Evolutionary conservation across 73 alveolate genomes (phyloP), one percentile per base, ranked within the genome.

Genomic region (Paraurostyla sp.): DNA sequence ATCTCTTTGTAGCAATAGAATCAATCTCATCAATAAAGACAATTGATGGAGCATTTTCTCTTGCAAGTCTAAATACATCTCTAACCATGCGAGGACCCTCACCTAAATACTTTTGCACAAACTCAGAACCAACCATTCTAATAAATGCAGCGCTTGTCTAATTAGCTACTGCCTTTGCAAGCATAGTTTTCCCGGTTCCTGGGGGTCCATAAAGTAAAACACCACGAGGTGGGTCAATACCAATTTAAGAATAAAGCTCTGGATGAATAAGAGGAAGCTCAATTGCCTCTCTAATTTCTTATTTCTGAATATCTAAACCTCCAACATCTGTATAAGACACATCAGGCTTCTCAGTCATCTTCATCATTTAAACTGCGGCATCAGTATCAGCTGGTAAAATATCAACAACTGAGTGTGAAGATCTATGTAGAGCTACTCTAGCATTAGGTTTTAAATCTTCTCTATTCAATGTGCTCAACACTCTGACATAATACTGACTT

Each of bases 31-130:
- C 99, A 46, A 98, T 98, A 96, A 98, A 98, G n/a, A 98, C 99
- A 68, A 98, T 98, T 45, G 99, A 88, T 45, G 99, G 99, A 11
- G 99, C 98, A 71, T 98, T 98, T 88, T 98, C 99, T 54, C 97
- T 98, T 0, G 99, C 99, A 85, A 98, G 84, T 76, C 99, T 93
- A 71, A 98, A 98, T 38, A 98, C 99, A 90, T 98, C 99, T 83
- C 99, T 97, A 48, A 98, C 99, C 99, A 98, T 98, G 86, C 99
- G 94, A 18, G 99, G 99, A n/a, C 99, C 99, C 86, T 98, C 99
- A 42, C 99, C 99, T 68, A 98, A 94, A 90, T 98, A 98, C 90
- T 98, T 98, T 94, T 98, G 99, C 49, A 98, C 99, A 82, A 98
- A 98, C 91, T 98, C 99, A 36, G 99, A 95, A 20, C 99, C 99